These are phyloP conservation scores for Discostella stelligera DNA, from an alignment of 352 stramenopile species.

Conservation along the genomic window DNA sequence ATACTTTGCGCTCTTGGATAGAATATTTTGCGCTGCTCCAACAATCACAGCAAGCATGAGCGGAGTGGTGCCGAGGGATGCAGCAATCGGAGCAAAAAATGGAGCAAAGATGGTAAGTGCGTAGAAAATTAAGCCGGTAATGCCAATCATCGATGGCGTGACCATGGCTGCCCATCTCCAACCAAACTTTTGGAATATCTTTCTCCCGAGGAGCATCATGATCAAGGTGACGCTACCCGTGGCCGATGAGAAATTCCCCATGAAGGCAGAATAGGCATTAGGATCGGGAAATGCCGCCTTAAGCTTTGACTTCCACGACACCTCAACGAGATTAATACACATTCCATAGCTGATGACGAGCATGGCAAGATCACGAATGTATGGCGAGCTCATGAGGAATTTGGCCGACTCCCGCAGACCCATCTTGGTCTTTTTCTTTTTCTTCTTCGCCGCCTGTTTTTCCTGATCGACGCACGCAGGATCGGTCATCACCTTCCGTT, in stretches of 20 bases:
- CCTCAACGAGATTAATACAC: conserved; percentile 90
- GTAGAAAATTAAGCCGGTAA: conserved; percentile 83
- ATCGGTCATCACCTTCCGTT: conserved; percentile 77
- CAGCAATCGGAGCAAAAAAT: conserved; percentile 74
- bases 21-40: conserved; percentile 86
- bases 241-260: conserved; percentile 86
- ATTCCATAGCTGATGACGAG: conserved; percentile 88
- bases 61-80: conserved; percentile 82
- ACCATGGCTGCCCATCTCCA: conserved; percentile 85
- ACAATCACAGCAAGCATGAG: conserved; percentile 86
- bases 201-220: conserved; percentile 86
- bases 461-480: conserved; percentile 70
- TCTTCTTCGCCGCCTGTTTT: conserved; percentile 53
- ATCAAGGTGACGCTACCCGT: conserved; percentile 84
- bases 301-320: conserved; percentile 88
- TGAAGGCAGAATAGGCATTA: conserved; percentile 88
- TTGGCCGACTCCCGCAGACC: conserved; percentile 81
- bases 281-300: conserved; percentile 86
- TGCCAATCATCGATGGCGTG: conserved; percentile 82
- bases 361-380: conserved; percentile 86
- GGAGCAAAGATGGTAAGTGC: conserved; percentile 82
- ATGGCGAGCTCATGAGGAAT: conserved; percentile 83
- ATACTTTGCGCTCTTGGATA: conserved; percentile 82
- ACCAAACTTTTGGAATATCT: conserved; percentile 87
- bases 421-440: conserved; percentile 84